Evolutionary conservation across 257 asterid genomes (phyloP).

Genomic region (Nicotiana paniculata): DNA sequence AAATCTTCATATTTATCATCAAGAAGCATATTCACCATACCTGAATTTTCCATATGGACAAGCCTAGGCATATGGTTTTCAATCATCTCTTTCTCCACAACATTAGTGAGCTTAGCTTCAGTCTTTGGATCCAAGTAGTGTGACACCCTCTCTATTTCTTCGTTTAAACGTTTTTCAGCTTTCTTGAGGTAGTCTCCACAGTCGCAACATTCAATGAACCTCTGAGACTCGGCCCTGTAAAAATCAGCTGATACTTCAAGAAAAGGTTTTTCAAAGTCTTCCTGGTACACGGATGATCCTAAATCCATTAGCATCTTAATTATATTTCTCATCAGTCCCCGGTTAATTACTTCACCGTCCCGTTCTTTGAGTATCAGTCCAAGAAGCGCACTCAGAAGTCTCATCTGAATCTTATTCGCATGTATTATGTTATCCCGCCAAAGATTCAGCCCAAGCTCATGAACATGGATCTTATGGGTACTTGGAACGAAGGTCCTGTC

Average conservation of each 20-base stretch:
- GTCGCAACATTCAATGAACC: slow-evolving; percentile 72
- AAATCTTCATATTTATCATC: slow-evolving; percentile 75
- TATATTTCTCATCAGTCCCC: slow-evolving; percentile 83
- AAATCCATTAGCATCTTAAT: slow-evolving; percentile 80
- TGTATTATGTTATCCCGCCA: slow-evolving; percentile 84
- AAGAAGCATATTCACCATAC: slow-evolving; percentile 73
- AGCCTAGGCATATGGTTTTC: slow-evolving; percentile 80
- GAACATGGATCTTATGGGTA: slow-evolving; percentile 61
- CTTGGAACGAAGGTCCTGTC: slow-evolving; percentile 74
- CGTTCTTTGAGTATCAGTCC: slow-evolving; percentile 66
- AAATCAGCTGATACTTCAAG: slow-evolving; percentile 83
- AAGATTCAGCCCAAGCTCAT: slow-evolving; percentile 85
- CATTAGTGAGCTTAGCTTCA: slow-evolving; percentile 64
- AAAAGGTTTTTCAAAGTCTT: slow-evolving; percentile 76
- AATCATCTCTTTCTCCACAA: slow-evolving; percentile 84
- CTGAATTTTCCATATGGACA: slow-evolving; percentile 86
- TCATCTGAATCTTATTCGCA: slow-evolving; percentile 55
- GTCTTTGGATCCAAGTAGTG: slow-evolving; percentile 72
- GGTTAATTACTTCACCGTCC: slow-evolving; percentile 72
- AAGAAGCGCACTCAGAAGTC: slow-evolving; percentile 68
- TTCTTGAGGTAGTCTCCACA: slow-evolving; percentile 82
- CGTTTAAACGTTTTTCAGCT: slow-evolving; percentile 74
- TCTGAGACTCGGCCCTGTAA: slow-evolving; percentile 81
- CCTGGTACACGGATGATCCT: slow-evolving; percentile 78
- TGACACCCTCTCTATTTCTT: slow-evolving; percentile 83